Evolutionary conservation across 441 rosid genomes (phyloP).

Genomic region (Pelargonium hybrid): DNA sequence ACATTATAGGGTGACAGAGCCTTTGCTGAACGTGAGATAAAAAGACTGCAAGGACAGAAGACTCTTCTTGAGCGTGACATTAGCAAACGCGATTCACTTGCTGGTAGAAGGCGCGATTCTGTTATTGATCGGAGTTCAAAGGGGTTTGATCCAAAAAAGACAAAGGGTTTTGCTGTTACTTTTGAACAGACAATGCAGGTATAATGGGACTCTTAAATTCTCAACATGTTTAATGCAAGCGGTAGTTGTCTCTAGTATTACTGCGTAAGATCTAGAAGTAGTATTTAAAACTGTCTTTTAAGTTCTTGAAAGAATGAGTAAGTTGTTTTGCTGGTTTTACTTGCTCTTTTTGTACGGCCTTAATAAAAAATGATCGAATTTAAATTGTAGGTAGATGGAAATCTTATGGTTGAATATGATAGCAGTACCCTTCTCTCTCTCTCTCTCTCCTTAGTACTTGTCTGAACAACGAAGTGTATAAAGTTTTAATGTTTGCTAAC

Average conservation of each 20-base stretch:
- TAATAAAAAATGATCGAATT: too few species aligned
- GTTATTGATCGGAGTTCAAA: conserved; percentile 42
- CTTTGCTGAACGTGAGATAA: conserved; percentile 68
- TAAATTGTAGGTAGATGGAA: too few species aligned
- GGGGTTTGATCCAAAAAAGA: conserved; percentile 31
- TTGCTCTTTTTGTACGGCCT: too few species aligned
- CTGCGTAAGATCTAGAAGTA: background rate
- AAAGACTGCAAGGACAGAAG: conserved; percentile 61
- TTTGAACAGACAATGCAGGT: conserved; percentile 67
- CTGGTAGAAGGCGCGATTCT: conserved; percentile 70
- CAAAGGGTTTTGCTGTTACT: conserved; percentile 25
- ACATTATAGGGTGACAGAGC: conserved; percentile 77
- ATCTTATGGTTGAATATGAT: too few species aligned
- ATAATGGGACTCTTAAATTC: background rate
- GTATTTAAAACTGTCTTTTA: too few species aligned
- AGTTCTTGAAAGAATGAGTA: too few species aligned
- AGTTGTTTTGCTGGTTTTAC: too few species aligned
- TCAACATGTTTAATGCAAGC: conserved; percentile 3
- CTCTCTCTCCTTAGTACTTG: too few species aligned
- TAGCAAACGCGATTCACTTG: conserved; percentile 63
- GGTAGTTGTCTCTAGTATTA: background rate
- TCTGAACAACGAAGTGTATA: too few species aligned
- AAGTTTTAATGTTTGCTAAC: too few species aligned
- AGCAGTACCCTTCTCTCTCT: too few species aligned
- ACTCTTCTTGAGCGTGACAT: conserved; percentile 78